Base-by-base conservation (phyloP, 2,329 filamentous ascomycete species). In the Stemphylium lycopersici region DNA sequence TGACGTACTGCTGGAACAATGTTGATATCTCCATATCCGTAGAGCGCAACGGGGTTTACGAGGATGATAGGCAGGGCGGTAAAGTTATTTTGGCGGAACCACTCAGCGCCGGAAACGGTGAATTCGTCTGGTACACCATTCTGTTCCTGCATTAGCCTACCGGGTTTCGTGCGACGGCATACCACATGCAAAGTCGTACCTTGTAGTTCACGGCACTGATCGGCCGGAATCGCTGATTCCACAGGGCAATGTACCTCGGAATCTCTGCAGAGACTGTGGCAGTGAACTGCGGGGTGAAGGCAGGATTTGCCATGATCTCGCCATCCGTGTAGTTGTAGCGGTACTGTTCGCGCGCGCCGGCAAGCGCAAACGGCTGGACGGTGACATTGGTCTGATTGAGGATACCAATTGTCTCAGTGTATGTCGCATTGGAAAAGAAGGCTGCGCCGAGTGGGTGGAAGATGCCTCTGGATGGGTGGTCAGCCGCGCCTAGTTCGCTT, bases 361-460 rank as follows among this genome's bases (percentile, higher is more conserved):
- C 67, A 38, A 75, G 66, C 16, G 62, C 60, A 22, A 74, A 76
- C 15, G 67, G 56, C 45, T 69, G 64, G 24, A 68, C 67, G 4
- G 65, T 58, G 6, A 75, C 71, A 51, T 70, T 65, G 20, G 72
- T 67, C 49, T 67, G 57, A 43, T 73, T 65, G 52, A 75, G 58
- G 31, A 76, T 64, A 55, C 71, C 72, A 15, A 75, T 44, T 4
- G 72, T 75, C 50, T 75, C 68, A 7, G 69, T 55, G 46, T 74
- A 75, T 33, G 67, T 63, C 43, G 61, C 71, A 55, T 74, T 75
- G n/a, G 72, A 76, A 61, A 71, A 71, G 63, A 75, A 75, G 53
- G 72, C 72, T 22, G 73, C 73, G 55, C 73, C 73, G 53, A 76
- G 68, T 24, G 73, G 72, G 48, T 75, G 70, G 70, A 75, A 75